Conservation (phyloP, 169 alveolate genomes). For the Plasmodium fragile region DNA sequence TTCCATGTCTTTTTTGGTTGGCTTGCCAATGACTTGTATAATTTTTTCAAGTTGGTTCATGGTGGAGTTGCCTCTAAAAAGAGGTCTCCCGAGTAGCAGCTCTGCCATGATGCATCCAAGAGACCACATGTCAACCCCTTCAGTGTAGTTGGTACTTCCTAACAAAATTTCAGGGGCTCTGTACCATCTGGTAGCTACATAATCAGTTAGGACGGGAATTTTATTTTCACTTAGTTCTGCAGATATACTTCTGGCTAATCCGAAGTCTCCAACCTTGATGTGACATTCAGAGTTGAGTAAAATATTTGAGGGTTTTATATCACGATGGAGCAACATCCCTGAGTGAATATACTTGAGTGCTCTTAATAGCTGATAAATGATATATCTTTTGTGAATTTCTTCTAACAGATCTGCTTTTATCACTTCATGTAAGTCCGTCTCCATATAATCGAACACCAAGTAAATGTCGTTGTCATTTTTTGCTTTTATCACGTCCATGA, state of each 20-base stretch:
- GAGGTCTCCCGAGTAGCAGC: constrained; percentile 95
- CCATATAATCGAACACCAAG: constrained; percentile 98
- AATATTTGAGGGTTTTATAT: constrained; percentile 98
- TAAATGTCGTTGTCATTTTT: constrained; percentile 98
- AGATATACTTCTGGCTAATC: constrained; percentile 94
- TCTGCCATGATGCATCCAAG: constrained; percentile 99
- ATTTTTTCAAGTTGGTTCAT: constrained; percentile 95
- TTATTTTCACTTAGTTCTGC: constrained; percentile 84
- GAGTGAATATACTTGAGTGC: constrained; percentile 95
- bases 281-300: constrained; percentile 97
- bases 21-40: constrained; percentile 95
- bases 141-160: constrained; percentile 97
- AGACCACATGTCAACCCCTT: constrained; percentile 99
- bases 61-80: constrained; percentile 99
- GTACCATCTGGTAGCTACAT: constrained; percentile 99
- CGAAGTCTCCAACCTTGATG: constrained; percentile 98
- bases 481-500: constrained; percentile 95
- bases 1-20: constrained; percentile 93
- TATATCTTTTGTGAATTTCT: constrained; percentile 95
- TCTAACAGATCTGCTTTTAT: constrained; percentile 97
- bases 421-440: constrained; percentile 98
- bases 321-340: constrained; percentile 98
- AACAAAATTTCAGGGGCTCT: constrained; percentile 98
- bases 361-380: constrained; percentile 93
- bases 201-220: constrained; percentile 95